Conservation (phyloP, 2,329 filamentous ascomycete genomes). For the Tolypocladium cylindrosporum region DNA sequence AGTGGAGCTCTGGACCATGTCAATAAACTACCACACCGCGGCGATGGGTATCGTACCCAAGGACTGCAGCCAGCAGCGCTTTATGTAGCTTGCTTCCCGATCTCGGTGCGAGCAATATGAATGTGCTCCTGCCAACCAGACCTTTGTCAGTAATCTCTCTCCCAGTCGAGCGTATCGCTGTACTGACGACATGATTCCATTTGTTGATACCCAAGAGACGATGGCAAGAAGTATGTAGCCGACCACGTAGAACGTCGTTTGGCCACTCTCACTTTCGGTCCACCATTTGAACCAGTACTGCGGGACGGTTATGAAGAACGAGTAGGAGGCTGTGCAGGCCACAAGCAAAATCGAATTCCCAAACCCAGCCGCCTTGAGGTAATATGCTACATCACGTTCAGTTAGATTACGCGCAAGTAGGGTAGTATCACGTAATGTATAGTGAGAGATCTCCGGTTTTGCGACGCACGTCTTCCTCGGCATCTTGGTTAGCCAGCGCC, state of each 20-base stretch:
- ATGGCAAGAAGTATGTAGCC: not conserved
- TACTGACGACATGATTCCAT: not conserved
- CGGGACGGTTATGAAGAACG: conserved; percentile 23
- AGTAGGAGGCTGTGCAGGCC: conserved; percentile 10
- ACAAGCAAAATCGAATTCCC: not conserved
- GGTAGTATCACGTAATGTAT: not conserved
- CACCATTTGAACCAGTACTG: conserved; percentile 29
- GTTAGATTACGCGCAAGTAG: not conserved
- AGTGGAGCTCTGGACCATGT: not conserved
- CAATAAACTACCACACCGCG: not conserved
- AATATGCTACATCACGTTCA: not conserved
- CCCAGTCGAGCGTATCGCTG: not conserved
- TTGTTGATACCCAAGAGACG: not conserved
- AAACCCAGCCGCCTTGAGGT: not conserved
- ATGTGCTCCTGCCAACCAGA: not conserved
- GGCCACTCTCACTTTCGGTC: conserved; percentile 15
- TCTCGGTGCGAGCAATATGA: not conserved
- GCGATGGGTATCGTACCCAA: not conserved
- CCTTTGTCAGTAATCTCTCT: not conserved
- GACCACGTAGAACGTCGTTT: not conserved
- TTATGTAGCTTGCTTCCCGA: not conserved
- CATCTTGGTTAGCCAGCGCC: not conserved
- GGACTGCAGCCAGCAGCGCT: not conserved
- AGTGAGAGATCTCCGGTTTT: not conserved
- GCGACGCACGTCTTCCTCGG: not conserved